Evolutionary conservation across 805 yeast species (phyloP).

Genomic region (Saccharomyces eubayanus): DNA sequence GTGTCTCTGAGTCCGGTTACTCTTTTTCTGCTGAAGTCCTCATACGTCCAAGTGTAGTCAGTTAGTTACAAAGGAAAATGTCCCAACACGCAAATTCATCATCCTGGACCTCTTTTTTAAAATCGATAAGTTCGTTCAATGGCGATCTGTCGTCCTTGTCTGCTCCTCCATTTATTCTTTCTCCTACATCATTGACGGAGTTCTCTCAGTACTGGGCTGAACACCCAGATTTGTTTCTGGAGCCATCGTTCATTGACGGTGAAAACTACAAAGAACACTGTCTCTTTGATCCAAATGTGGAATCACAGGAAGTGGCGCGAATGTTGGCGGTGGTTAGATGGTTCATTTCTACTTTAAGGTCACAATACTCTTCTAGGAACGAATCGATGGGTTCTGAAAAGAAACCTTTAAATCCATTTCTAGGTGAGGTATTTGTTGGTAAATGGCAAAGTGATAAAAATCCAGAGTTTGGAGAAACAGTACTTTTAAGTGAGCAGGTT

Average conservation of each 20-base stretch:
- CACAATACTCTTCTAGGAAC: slow-evolving; percentile 88
- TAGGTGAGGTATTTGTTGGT: slow-evolving; percentile 91
- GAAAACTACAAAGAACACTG: slow-evolving; percentile 13
- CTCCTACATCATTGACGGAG: slow-evolving; percentile 82
- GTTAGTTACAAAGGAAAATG: slow-evolving; percentile 19
- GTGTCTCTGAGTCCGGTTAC: neutral
- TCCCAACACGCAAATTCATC: slow-evolving; percentile 33
- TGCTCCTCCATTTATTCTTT: slow-evolving; percentile 94
- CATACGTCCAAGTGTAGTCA: slow-evolving; percentile 37
- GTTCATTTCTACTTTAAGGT: slow-evolving; percentile 85
- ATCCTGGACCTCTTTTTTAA: slow-evolving; percentile 88
- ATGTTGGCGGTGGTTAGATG: slow-evolving; percentile 78
- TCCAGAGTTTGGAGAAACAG: slow-evolving; percentile 60
- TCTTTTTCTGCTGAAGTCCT: neutral
- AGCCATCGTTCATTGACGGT: slow-evolving; percentile 43
- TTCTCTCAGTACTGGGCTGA: slow-evolving; percentile 96
- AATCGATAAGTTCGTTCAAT: slow-evolving; percentile 83
- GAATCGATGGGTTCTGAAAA: slow-evolving; percentile 93
- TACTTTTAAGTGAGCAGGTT: slow-evolving; percentile 83
- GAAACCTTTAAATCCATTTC: slow-evolving; percentile 92
- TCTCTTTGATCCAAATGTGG: slow-evolving; percentile 35
- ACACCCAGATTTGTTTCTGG: slow-evolving; percentile 74
- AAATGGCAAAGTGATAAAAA: slow-evolving; percentile 61
- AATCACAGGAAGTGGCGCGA: slow-evolving; percentile 40
- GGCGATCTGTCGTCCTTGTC: slow-evolving; percentile 91